Evolutionary conservation across 805 yeast species (phyloP), one percentile per base, ranked within the genome.

Genomic region (Pichia insulana): DNA sequence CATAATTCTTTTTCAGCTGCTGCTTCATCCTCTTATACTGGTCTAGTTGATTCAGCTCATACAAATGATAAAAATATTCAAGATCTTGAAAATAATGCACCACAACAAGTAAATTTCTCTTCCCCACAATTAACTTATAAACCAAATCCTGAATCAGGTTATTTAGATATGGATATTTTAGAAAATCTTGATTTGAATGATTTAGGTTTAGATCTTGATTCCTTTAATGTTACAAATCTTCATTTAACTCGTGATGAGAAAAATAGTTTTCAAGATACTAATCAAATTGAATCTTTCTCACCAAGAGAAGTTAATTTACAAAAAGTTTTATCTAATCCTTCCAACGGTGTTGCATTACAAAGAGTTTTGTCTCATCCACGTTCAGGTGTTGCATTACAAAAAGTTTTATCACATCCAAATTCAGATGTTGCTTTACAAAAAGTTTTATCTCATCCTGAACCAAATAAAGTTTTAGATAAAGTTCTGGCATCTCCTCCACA

Each of bases 51-150:
- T 34, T 41, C 37, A 3, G 40, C 16, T 15, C 22, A 33, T 13
- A 43, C 37, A 4, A 37, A 40, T 17, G 42, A 44, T 26, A 41
- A 41, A 18, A 33, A 41, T 17, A 26, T 44, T 18, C 42, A 47
- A 25, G 44, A 44, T n/a, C 30, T 50, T 18, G 52, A 50, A 22
- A 40, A 30, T 11, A 74, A 70, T 31, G 74, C 73, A 0, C 88
- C 89, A 2, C 72, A 71, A 35, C 87, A 83, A 53, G 88, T 83
- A 20, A 84, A 80, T 2, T 85, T 83, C 56, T 76, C 94, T 1
- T 83, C 94, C 1, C 96, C 95, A 3, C 95, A 86, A 58, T 17
- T 59, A 30, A 48, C 41, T 19, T 59, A 54, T 42, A 43, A 49
- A 26, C 50, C 54, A 25, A 59, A 53, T 33, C 27, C 36, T n/a